Evolutionary conservation across 768 basidiomycete species (phyloP).

Genomic region (Boletellus ananiceps): DNA sequence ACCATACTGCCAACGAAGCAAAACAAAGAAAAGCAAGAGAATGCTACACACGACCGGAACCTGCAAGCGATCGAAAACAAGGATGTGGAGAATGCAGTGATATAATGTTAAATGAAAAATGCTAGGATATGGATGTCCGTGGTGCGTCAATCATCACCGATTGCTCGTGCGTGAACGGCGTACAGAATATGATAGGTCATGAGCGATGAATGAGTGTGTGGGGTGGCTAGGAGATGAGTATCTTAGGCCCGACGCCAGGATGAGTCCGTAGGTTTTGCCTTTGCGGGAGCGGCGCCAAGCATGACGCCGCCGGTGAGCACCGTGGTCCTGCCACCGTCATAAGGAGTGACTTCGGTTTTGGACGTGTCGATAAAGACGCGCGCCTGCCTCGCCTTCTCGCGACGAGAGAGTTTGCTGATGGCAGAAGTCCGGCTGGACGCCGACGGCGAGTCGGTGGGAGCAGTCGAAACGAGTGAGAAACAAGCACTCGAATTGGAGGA

Average conservation of each 20-base stretch:
- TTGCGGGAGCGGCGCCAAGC: slow-evolving; percentile 54
- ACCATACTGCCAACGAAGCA: slow-evolving; percentile 19
- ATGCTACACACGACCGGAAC: slow-evolving; percentile 30
- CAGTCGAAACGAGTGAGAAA: slow-evolving; percentile 62
- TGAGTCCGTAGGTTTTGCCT: slow-evolving; percentile 29
- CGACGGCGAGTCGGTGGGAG: slow-evolving; percentile 47
- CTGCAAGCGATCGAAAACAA: slow-evolving; percentile 20
- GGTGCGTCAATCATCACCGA: slow-evolving; percentile 26
- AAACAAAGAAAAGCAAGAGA: slow-evolving; percentile 17
- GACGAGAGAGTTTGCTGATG: slow-evolving; percentile 51
- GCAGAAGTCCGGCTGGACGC: slow-evolving; percentile 37
- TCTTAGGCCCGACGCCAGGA: slow-evolving; percentile 59
- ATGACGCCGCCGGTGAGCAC: slow-evolving; percentile 86
- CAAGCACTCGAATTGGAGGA: slow-evolving; percentile 73
- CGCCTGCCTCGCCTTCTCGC: slow-evolving; percentile 63
- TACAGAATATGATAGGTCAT: slow-evolving; percentile 20
- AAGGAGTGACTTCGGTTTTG: slow-evolving; percentile 78
- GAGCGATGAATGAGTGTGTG: slow-evolving; percentile 23
- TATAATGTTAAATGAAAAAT: slow-evolving; percentile 30
- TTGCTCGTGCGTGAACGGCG: slow-evolving; percentile 22
- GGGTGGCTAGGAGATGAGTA: slow-evolving; percentile 5
- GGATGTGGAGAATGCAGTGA: slow-evolving; percentile 28
- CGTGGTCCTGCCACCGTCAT: slow-evolving; percentile 85
- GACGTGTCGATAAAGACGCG: slow-evolving; percentile 70
- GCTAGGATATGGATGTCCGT: slow-evolving; percentile 31